phyloP scores from a whole-genome alignment of 2,329 filamentous ascomycete species.

The Lecanicillium sp. region DNA sequence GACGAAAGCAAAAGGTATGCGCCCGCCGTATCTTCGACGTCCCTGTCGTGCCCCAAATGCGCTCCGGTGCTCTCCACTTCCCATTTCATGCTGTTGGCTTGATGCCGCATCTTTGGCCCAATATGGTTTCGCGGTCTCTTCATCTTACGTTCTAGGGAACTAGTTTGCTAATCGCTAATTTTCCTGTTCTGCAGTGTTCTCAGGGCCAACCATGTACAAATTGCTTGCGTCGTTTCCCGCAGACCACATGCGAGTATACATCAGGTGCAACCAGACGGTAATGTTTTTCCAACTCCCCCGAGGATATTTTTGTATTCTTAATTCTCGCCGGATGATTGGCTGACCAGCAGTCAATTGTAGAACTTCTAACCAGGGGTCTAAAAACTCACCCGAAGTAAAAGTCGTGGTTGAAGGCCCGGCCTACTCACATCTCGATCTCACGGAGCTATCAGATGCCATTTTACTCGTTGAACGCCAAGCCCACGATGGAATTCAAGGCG shows the following conservation, averaged over 20 bases:
- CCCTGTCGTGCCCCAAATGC: constrained; percentile 4
- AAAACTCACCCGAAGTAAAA: constrained; percentile 5
- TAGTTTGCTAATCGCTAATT: neutral
- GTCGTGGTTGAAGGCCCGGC: constrained; percentile 11
- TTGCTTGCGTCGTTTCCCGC: constrained; percentile 43
- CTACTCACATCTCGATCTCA: constrained; percentile 28
- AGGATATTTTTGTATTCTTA: neutral
- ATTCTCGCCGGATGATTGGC: too few species aligned
- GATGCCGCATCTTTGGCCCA: too few species aligned
- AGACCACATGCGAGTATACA: constrained; percentile 40
- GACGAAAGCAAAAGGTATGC: constrained; percentile 42
- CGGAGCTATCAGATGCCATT: constrained; percentile 24
- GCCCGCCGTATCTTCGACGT: neutral
- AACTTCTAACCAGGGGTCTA: constrained; percentile 2
- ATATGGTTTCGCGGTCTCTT: too few species aligned
- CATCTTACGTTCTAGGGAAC: too few species aligned
- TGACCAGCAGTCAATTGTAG: neutral
- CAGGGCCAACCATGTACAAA: constrained; percentile 46
- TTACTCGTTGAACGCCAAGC: constrained; percentile 19
- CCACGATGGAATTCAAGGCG: constrained; percentile 1
- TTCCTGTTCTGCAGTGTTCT: constrained; percentile 34
- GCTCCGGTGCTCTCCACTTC: neutral
- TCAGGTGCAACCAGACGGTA: constrained; percentile 16
- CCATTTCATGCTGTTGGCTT: too few species aligned
- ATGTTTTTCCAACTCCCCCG: constrained; percentile 1